Percentiles rank a stretch among this genome's conserved stretches.
Evolutionary conservation across 768 basidiomycete genomes (phyloP).

Genomic region (Tephrocybe sp.): DNA sequence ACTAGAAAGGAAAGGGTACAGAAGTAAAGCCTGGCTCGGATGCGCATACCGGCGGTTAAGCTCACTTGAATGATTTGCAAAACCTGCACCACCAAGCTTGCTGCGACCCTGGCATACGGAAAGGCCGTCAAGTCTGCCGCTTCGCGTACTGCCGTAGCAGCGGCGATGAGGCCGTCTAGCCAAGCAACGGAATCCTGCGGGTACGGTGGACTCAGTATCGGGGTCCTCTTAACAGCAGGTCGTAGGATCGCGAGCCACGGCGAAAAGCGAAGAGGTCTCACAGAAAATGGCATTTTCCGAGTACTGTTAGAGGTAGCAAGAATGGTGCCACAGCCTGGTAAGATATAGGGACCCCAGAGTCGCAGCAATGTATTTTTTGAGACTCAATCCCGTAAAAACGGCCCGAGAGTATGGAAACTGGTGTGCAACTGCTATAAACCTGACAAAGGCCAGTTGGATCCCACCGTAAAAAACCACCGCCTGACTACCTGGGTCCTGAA

Average conservation of each 20-base stretch:
- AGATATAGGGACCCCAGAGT: too few relatives aligned
- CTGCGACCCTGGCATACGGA: constrained; percentile 6
- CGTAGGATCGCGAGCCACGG: not conserved
- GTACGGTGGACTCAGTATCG: too few relatives aligned
- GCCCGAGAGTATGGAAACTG: too few relatives aligned
- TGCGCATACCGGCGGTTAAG: not conserved
- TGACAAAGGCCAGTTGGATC: too few relatives aligned
- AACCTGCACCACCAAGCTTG: constrained; percentile 7
- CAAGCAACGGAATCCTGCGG: not conserved
- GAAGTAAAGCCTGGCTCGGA: not conserved
- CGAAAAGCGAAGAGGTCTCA: not conserved
- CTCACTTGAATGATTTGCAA: constrained; percentile 9
- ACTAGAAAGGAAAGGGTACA: not conserved
- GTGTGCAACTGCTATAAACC: too few relatives aligned
- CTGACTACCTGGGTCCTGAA: too few relatives aligned
- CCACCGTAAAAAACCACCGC: too few relatives aligned
- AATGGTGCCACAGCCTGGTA: too few relatives aligned
- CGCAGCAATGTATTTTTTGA: too few relatives aligned
- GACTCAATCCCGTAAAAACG: too few relatives aligned
- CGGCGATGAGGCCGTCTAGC: constrained; percentile 5
- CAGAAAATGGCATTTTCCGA: not conserved
- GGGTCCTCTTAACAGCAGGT: not conserved
- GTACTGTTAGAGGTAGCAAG: not conserved
- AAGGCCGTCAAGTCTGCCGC: constrained; percentile 1
- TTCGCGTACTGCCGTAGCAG: not conserved